phyloP scores from a whole-genome alignment of 2,329 filamentous ascomycete species.

The Taxawa tesnikishii region DNA sequence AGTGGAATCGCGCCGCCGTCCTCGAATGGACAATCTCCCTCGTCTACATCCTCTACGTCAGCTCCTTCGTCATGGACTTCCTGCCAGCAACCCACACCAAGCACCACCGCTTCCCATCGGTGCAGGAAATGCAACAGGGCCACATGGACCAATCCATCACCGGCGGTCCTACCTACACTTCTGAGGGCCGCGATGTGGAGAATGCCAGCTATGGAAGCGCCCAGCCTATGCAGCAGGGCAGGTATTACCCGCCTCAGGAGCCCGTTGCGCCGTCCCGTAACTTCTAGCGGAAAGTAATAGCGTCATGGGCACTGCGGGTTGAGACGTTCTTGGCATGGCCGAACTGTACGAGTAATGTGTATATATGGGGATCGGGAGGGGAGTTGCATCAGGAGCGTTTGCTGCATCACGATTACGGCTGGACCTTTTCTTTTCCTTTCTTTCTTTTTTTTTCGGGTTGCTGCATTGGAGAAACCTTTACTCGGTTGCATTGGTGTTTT shows the following conservation, averaged over 20 bases:
- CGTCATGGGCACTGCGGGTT: no score
- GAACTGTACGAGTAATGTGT: no score
- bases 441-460: no score
- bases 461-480: no score
- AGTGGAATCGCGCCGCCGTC: conserved; percentile 58
- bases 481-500: no score
- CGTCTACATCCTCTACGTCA: conserved; percentile 77
- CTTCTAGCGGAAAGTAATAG: conserved; percentile 4
- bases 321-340: no score
- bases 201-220: conserved; percentile 12
- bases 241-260: conserved; percentile 1
- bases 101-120: conserved; percentile 21
- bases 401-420: no score
- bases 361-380: no score
- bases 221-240: conserved; percentile 10
- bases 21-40: conserved; percentile 72
- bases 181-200: conserved; percentile 8
- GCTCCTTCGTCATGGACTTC: conserved; percentile 80
- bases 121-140: conserved; percentile 26
- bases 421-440: no score
- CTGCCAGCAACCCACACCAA: conserved; percentile 61
- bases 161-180: conserved; percentile 20
- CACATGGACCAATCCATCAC: conserved; percentile 16
- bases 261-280: conserved; percentile 9
- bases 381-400: no score